These are phyloP conservation scores for Coccomyxa sp. DNA, from an alignment of 139 green algal genomes.

Conservation along the genomic window DNA sequence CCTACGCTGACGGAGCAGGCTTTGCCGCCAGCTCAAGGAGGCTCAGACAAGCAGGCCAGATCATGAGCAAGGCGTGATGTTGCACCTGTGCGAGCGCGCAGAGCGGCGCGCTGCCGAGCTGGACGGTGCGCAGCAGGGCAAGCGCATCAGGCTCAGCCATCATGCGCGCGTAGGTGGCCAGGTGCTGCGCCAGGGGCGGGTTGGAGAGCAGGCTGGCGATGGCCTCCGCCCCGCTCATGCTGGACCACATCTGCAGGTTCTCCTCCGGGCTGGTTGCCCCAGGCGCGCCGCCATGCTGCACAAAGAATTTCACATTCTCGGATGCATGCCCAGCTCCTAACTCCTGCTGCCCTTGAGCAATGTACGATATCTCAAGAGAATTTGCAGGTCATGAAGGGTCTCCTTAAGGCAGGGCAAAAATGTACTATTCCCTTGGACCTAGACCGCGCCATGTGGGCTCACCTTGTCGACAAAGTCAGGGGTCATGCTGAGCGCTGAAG, in stretches of 20 bases:
- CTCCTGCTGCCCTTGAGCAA: too few relatives aligned
- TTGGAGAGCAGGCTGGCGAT: not conserved
- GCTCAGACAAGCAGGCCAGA: not conserved
- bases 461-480: too few relatives aligned
- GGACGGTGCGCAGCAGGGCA: not conserved
- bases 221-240: not conserved
- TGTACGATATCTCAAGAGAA: too few relatives aligned
- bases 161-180: not conserved
- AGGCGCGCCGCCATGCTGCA: not conserved
- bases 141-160: not conserved
- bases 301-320: not conserved
- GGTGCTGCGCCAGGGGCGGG: not conserved
- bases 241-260: not conserved
- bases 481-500: too few relatives aligned
- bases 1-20: too few relatives aligned
- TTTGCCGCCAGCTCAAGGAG: not conserved
- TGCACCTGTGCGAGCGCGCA: not conserved
- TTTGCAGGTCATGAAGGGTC: too few relatives aligned
- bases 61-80: not conserved
- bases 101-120: not conserved
- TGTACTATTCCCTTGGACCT: too few relatives aligned
- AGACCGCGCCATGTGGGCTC: too few relatives aligned
- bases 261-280: not conserved
- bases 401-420: too few relatives aligned
- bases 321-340: not conserved